phyloP scores from a whole-genome alignment of 1,139 yeast genomes.

The Suhomyces maxii region DNA sequence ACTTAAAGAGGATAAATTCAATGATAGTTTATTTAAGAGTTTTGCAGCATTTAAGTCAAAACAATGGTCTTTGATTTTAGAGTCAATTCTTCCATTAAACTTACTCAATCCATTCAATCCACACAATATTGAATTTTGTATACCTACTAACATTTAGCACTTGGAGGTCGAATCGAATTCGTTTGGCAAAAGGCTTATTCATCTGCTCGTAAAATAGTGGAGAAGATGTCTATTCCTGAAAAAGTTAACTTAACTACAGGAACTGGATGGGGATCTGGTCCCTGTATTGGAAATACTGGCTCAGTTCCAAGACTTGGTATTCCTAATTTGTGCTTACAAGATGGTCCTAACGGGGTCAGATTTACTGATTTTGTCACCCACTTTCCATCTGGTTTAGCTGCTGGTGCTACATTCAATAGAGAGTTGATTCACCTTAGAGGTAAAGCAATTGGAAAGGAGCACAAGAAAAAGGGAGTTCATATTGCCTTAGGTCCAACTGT shows the following conservation, averaged over 20 bases:
- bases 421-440: slow-evolving; percentile 55
- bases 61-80: too few species aligned
- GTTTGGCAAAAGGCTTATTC: slow-evolving; percentile 60
- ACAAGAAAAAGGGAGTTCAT: slow-evolving; percentile 58
- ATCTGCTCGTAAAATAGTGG: slow-evolving; percentile 52
- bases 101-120: neutral
- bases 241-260: slow-evolving; percentile 67
- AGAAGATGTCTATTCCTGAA: slow-evolving; percentile 56
- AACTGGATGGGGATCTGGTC: slow-evolving; percentile 65
- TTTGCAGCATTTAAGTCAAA: too few species aligned
- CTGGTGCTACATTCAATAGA: slow-evolving; percentile 59
- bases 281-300: slow-evolving; percentile 67
- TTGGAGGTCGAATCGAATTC: slow-evolving; percentile 44
- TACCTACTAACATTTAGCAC: slow-evolving; percentile 23
- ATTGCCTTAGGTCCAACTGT: slow-evolving; percentile 61
- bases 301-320: slow-evolving; percentile 57
- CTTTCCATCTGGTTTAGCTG: slow-evolving; percentile 60
- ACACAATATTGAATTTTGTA: too few species aligned
- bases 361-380: slow-evolving; percentile 57
- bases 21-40: too few species aligned
- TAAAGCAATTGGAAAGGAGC: slow-evolving; percentile 58
- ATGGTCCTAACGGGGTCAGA: slow-evolving; percentile 66
- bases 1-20: too few species aligned
- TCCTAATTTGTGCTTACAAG: slow-evolving; percentile 61
- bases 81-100: too few species aligned